These are phyloP conservation scores for Acanthamoeba pearcei DNA, from an alignment of 208 protist species.

Conservation along the genomic window DNA sequence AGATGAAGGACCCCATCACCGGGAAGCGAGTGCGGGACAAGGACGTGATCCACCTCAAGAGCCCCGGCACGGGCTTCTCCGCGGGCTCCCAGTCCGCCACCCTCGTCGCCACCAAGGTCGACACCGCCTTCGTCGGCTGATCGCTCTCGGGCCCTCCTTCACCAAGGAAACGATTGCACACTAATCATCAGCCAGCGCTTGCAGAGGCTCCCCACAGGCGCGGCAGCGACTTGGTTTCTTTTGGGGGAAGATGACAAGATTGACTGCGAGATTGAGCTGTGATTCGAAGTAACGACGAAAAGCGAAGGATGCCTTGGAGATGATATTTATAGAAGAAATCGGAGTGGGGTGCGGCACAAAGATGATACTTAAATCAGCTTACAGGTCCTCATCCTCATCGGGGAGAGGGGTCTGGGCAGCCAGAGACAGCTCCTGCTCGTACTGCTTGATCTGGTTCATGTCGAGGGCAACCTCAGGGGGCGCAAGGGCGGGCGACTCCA, in stretches of 20 bases:
- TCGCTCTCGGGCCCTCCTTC: neutral
- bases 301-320: no score
- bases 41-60: conserved; percentile 32
- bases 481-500: conserved; percentile 89
- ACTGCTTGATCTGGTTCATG: conserved; percentile 82
- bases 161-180: no score
- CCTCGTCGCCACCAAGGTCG: conserved; percentile 15
- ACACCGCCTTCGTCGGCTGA: conserved; percentile 47
- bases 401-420: conserved; percentile 94
- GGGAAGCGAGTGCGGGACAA: conserved; percentile 9
- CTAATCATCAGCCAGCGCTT: no score
- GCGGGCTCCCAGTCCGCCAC: neutral
- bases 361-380: conserved; percentile 66
- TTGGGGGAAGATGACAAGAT: no score
- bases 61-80: conserved; percentile 19
- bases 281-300: no score
- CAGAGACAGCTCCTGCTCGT: conserved; percentile 93
- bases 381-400: conserved; percentile 93
- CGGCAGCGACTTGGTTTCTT: no score
- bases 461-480: conserved; percentile 89
- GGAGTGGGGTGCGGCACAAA: neutral
- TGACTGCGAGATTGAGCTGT: no score
- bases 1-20: conserved; percentile 49
- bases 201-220: no score
- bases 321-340: conserved; percentile 29